These are phyloP conservation scores for Apiotrichum gracile DNA, from an alignment of 1,284 basidiomycete genomes.

Conservation along the genomic window DNA sequence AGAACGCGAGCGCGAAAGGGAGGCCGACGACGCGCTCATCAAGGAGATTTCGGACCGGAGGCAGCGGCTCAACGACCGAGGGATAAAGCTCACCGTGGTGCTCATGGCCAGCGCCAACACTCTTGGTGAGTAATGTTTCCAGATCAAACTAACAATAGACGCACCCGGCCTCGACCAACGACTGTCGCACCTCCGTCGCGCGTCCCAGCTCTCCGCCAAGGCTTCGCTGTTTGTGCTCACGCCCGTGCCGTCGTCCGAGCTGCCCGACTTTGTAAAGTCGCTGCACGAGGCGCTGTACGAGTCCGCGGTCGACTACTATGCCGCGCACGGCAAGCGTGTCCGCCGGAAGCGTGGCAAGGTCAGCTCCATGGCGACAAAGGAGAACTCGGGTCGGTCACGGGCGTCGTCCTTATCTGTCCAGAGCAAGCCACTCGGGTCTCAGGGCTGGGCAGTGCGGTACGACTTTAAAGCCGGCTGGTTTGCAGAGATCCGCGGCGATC, in stretches of 20 bases:
- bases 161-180: slow-evolving; percentile 74
- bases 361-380: not conserved
- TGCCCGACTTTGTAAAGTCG: slow-evolving; percentile 74
- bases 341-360: slow-evolving; percentile 76
- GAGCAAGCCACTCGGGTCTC: slow-evolving; percentile 59
- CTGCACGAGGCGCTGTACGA: slow-evolving; percentile 83
- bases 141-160: slow-evolving; percentile 51
- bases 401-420: slow-evolving; percentile 30
- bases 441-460: slow-evolving; percentile 93
- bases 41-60: slow-evolving; percentile 72
- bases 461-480: slow-evolving; percentile 97
- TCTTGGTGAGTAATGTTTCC: slow-evolving; percentile 56
- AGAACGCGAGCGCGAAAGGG: slow-evolving; percentile 59
- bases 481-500: slow-evolving; percentile 85
- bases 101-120: slow-evolving; percentile 80
- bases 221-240: slow-evolving; percentile 91
- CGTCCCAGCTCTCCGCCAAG: slow-evolving; percentile 80
- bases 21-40: slow-evolving; percentile 66
- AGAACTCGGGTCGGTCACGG: not conserved
- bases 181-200: slow-evolving; percentile 75
- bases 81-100: slow-evolving; percentile 90
- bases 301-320: slow-evolving; percentile 85
- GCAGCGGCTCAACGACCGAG: slow-evolving; percentile 70
- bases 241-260: slow-evolving; percentile 72
- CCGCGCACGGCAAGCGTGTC: slow-evolving; percentile 82